These are phyloP conservation scores for Neostapfia colusana DNA, from an alignment of 176 grass and related monocot species.

Conservation along the genomic window DNA sequence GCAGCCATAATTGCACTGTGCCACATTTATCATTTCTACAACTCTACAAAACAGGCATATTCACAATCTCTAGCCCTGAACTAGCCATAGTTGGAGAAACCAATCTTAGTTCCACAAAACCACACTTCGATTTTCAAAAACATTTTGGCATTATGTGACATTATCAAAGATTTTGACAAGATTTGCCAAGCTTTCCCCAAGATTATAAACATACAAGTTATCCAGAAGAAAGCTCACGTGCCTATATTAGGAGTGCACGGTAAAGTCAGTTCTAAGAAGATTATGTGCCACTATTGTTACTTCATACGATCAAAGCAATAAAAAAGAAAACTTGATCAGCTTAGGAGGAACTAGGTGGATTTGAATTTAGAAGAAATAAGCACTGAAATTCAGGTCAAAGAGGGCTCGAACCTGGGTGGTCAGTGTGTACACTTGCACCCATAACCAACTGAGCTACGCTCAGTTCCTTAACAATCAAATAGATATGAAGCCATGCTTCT, in stretches of 20 bases:
- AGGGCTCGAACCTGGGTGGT: neutral
- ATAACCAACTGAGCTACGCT: neutral
- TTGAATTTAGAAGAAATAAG: neutral
- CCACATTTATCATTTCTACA: neutral
- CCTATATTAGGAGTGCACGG: neutral
- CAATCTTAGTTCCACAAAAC: neutral
- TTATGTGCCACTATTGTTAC: neutral
- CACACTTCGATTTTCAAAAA: neutral
- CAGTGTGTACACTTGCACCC: neutral
- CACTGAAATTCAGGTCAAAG: neutral
- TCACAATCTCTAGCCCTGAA: neutral
- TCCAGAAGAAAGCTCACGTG: constrained; percentile 1
- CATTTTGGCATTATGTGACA: neutral
- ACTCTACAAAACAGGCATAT: neutral
- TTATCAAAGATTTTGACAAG: neutral
- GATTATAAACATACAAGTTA: constrained; percentile 18
- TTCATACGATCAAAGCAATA: neutral
- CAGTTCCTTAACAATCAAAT: neutral
- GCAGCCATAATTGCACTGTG: neutral
- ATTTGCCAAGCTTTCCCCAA: neutral
- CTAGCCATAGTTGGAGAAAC: no score
- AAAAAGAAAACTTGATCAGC: neutral
- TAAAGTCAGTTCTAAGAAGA: neutral
- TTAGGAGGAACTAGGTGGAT: neutral
- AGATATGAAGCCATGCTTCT: neutral